Percentiles rank a stretch among this genome's conserved stretches.
These are phyloP conservation scores for Termitomyces sp. DNA, from an alignment of 768 basidiomycete genomes.

Conservation along the genomic window DNA sequence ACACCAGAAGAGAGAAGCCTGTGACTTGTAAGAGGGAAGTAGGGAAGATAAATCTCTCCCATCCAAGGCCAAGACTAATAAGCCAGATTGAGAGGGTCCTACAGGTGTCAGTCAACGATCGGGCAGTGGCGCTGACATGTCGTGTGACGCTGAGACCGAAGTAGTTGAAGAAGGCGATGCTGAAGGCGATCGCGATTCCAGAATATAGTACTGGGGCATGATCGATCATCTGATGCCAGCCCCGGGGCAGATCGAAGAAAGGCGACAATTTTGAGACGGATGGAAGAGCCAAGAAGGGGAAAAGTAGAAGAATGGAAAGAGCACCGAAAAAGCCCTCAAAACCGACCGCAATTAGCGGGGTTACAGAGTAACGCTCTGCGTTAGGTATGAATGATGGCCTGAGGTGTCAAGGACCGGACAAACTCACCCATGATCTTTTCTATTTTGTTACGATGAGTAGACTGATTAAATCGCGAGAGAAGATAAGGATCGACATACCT, in stretches of 20 bases:
- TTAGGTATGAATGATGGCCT: not conserved
- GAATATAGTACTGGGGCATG: conserved; percentile 70
- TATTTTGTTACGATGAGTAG: conserved; percentile 17
- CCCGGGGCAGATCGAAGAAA: conserved; percentile 86
- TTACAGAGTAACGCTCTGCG: conserved; percentile 67
- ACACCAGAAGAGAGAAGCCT: conserved; percentile 90
- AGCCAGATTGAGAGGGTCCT: conserved; percentile 96
- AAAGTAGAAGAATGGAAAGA: conserved; percentile 68
- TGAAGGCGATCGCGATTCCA: conserved; percentile 66
- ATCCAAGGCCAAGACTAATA: conserved; percentile 82
- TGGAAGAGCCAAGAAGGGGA: conserved; percentile 77
- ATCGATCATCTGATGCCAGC: conserved; percentile 84
- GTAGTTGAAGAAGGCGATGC: conserved; percentile 82
- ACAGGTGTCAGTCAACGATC: conserved; percentile 91
- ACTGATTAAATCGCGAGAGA: not conserved
- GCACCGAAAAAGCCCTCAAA: conserved; percentile 92
- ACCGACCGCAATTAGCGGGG: conserved; percentile 90
- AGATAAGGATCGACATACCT: conserved; percentile 29
- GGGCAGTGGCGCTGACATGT: conserved; percentile 89
- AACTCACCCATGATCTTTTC: conserved; percentile 83
- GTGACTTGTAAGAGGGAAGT: conserved; percentile 77
- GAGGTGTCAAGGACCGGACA: not conserved
- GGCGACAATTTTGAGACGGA: conserved; percentile 58
- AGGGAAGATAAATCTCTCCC: conserved; percentile 84
- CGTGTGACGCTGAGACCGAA: conserved; percentile 92